Percentiles rank a stretch among this genome's conserved stretches.
phyloP scores from a whole-genome alignment of 208 protist species.

The Kentomonas sorsogonicus region DNA sequence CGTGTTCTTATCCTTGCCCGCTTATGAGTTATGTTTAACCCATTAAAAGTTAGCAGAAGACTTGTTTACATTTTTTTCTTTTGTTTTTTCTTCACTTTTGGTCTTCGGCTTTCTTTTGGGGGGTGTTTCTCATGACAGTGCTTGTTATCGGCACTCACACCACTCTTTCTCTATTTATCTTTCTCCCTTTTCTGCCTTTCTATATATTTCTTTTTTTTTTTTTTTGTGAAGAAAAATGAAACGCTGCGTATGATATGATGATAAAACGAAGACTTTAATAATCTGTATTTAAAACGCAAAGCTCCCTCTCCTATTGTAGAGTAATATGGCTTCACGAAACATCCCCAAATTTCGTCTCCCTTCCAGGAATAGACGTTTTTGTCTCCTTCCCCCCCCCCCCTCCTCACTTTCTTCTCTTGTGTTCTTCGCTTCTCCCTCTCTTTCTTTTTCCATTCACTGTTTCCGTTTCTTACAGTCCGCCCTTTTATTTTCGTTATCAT shows the following conservation, averaged over 20 bases:
- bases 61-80: slow-evolving; percentile 9
- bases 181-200: neutral
- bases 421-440: too few relatives aligned
- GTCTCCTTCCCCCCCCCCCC: too few relatives aligned
- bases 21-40: too few relatives aligned
- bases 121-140: neutral
- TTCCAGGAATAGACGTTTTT: too few relatives aligned
- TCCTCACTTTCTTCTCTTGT: too few relatives aligned
- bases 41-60: too few relatives aligned
- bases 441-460: neutral
- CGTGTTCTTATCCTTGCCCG: too few relatives aligned
- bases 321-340: too few relatives aligned
- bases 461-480: slow-evolving; percentile 1
- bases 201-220: slow-evolving; percentile 2
- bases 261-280: neutral
- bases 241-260: neutral
- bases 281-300: slow-evolving; percentile 3
- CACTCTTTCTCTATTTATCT: neutral
- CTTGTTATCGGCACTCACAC: neutral
- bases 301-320: too few relatives aligned
- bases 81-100: too few relatives aligned
- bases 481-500: too few relatives aligned
- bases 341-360: too few relatives aligned
- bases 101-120: neutral
- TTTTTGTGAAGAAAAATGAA: slow-evolving; percentile 2